Conservation (phyloP, 2,329 filamentous ascomycete genomes). For the Phoma sp. region DNA sequence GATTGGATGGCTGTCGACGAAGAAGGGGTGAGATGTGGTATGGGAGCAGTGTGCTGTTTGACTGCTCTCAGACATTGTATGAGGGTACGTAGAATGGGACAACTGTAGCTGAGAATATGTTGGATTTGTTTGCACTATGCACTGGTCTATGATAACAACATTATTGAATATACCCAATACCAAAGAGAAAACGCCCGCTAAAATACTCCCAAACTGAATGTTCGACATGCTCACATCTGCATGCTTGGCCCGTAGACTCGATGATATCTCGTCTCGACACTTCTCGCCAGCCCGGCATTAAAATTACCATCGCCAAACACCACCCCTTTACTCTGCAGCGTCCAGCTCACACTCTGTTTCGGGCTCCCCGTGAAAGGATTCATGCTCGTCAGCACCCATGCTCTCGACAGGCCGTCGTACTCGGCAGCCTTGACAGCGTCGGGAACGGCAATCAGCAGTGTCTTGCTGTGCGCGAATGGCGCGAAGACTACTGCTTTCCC, state of each 20-base stretch:
- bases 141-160: background rate
- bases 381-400: constrained; percentile 49
- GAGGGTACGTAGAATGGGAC: no score
- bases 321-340: constrained; percentile 47
- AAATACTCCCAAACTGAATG: no score
- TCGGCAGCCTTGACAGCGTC: constrained; percentile 28
- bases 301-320: constrained; percentile 48
- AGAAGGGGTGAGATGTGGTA: no score
- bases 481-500: constrained; percentile 42
- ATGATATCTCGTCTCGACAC: constrained; percentile 18
- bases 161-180: no score
- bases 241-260: constrained; percentile 11
- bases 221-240: background rate
- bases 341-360: constrained; percentile 45
- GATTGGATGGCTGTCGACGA: no score
- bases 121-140: background rate
- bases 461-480: constrained; percentile 40
- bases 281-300: constrained; percentile 18
- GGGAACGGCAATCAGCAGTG: constrained; percentile 39
- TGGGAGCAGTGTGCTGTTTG: no score
- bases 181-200: no score
- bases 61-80: no score
- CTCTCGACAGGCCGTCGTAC: constrained; percentile 32
- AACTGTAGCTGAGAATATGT: no score
- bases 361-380: constrained; percentile 30